Conservation (phyloP, 345 rosid species). For the Pseudoturritis turrita region DNA sequence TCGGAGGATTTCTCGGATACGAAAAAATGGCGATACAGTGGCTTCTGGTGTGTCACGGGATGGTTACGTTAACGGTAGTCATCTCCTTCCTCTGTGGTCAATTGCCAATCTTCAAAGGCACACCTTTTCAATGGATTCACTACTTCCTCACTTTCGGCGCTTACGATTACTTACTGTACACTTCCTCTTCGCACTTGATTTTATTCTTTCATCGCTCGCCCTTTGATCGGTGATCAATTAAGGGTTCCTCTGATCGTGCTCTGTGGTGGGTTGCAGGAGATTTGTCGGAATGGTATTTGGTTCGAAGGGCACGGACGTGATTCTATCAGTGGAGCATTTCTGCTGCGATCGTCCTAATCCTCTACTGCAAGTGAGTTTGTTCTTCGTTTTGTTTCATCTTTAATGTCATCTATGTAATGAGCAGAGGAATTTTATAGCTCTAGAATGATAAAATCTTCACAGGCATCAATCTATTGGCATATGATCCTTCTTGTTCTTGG, state of each 20-base stretch:
- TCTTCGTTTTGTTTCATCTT: background rate
- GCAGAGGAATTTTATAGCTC: background rate
- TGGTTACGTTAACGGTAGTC: conserved; percentile 52
- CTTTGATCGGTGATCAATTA: background rate
- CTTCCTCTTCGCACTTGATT: background rate
- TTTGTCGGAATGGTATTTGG: conserved; percentile 60
- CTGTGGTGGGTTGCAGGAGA: conserved; percentile 42
- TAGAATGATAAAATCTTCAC: background rate
- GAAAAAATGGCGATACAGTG: conserved; percentile 59
- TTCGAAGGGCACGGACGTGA: conserved; percentile 44
- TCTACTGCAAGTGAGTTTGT: conserved; percentile 52
- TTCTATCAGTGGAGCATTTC: conserved; percentile 55
- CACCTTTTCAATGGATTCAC: conserved; percentile 70
- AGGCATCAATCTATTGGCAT: background rate
- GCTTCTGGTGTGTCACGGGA: conserved; percentile 70
- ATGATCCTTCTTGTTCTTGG: background rate
- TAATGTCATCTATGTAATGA: background rate
- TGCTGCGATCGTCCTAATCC: conserved; percentile 94
- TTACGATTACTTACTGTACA: conserved; percentile 72
- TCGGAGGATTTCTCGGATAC: background rate
- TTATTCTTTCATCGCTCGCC: background rate
- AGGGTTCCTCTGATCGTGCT: background rate
- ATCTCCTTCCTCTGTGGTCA: conserved; percentile 93
- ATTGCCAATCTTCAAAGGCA: conserved; percentile 88
- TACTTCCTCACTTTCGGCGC: conserved; percentile 83